phyloP scores from a whole-genome alignment of 345 rosid genomes.

The Eucalyptus marginata region DNA sequence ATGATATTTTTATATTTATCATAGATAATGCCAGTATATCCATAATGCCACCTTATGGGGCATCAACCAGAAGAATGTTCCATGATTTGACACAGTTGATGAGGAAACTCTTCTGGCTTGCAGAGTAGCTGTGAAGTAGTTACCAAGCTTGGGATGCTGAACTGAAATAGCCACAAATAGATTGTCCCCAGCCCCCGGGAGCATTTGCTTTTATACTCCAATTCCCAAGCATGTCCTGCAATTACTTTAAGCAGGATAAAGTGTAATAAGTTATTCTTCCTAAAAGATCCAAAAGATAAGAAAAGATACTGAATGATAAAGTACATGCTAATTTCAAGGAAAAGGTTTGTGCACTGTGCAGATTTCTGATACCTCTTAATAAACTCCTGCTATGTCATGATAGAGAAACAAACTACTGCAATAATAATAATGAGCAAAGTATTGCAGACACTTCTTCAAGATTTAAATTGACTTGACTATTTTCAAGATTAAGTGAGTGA shows the following conservation, averaged over 20 bases:
- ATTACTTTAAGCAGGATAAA: background rate
- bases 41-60: constrained; percentile 90
- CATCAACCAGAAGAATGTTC: constrained; percentile 83
- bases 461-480: background rate
- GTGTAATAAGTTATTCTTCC: background rate
- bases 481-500: background rate
- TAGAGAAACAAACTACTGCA: background rate
- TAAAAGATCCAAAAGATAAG: background rate
- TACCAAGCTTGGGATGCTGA: constrained; percentile 67
- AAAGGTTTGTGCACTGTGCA: background rate
- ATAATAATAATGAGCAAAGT: background rate
- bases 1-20: too few relatives aligned
- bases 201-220: constrained; percentile 63
- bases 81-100: constrained; percentile 20
- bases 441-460: background rate
- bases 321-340: background rate
- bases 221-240: constrained; percentile 82
- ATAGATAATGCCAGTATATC: constrained; percentile 99
- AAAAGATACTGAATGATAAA: background rate
- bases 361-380: background rate
- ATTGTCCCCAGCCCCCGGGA: background rate
- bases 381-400: background rate
- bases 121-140: constrained; percentile 68
- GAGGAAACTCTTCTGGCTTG: constrained; percentile 36
- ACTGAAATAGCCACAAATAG: constrained; percentile 38